These are phyloP conservation scores for Phaeotremella skinneri DNA, from an alignment of 768 basidiomycete genomes.

Conservation along the genomic window DNA sequence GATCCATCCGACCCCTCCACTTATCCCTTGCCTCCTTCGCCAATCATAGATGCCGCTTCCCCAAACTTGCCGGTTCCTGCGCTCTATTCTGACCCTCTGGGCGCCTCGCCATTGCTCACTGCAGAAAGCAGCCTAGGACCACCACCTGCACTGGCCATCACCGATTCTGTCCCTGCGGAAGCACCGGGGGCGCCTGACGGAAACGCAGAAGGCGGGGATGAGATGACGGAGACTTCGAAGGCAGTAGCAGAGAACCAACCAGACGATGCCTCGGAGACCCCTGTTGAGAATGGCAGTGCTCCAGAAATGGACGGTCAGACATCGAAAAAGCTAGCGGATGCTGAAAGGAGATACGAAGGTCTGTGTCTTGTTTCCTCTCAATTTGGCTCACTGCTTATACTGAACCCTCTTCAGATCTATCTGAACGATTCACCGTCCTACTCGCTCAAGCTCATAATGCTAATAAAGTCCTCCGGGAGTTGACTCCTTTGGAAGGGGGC, in stretches of 20 bases:
- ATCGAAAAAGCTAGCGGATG: slow-evolving; percentile 14
- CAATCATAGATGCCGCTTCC: slow-evolving; percentile 8
- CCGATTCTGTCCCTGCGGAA: slow-evolving; percentile 10
- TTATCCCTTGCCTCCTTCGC: slow-evolving; percentile 45
- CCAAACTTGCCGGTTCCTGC: slow-evolving; percentile 7
- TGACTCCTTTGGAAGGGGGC: slow-evolving; percentile 66
- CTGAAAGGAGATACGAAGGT: slow-evolving; percentile 28
- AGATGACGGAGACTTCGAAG: not conserved
- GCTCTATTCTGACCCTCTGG: slow-evolving; percentile 34
- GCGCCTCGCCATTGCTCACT: slow-evolving; percentile 22
- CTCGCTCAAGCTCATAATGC: slow-evolving; percentile 32
- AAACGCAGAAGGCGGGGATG: not conserved
- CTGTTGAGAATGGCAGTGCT: slow-evolving; percentile 3
- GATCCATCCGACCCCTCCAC: slow-evolving; percentile 42
- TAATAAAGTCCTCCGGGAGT: slow-evolving; percentile 66
- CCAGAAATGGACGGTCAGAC: slow-evolving; percentile 8
- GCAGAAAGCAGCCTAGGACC: slow-evolving; percentile 3
- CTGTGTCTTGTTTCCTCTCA: not conserved
- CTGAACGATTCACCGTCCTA: slow-evolving; percentile 24
- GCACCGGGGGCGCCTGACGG: not conserved
- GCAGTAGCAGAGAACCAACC: not conserved
- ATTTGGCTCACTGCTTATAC: not conserved
- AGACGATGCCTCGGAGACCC: not conserved
- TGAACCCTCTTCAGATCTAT: slow-evolving; percentile 20
- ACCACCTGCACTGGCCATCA: slow-evolving; percentile 14